Evolutionary conservation across 2,329 filamentous ascomycete genomes (phyloP).

Genomic region (Polychaeton citri): DNA sequence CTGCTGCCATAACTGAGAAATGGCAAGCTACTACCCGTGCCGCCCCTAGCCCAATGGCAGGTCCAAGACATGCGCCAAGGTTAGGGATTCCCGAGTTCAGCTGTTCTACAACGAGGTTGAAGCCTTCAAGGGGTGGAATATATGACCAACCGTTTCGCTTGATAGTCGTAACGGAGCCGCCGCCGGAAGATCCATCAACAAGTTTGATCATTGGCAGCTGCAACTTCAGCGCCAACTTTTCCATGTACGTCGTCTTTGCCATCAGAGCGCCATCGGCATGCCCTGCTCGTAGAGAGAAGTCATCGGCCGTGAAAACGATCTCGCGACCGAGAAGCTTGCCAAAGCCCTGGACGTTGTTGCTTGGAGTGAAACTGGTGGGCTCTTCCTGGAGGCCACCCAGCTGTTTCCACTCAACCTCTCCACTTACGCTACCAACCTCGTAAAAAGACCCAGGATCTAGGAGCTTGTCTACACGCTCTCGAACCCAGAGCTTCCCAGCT

Average conservation of each 20-base stretch:
- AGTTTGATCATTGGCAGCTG: constrained; percentile 50
- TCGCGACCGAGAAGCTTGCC: constrained; percentile 38
- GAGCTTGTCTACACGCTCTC: constrained; percentile 46
- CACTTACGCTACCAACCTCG: constrained; percentile 48
- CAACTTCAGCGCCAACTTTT: constrained; percentile 45
- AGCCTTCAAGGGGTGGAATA: constrained; percentile 43
- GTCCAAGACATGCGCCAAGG: constrained; percentile 48
- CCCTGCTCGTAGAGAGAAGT: constrained; percentile 49
- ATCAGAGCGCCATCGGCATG: constrained; percentile 49
- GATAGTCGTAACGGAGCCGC: constrained; percentile 49
- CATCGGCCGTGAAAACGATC: constrained; percentile 49
- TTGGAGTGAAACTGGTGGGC: constrained; percentile 40
- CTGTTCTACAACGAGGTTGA: constrained; percentile 41
- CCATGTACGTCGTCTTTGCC: constrained; percentile 44
- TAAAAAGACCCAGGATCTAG: constrained; percentile 43
- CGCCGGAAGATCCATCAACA: constrained; percentile 50
- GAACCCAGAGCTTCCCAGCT: constrained; percentile 52
- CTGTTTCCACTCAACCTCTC: constrained; percentile 45
- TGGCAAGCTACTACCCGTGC: constrained; percentile 49
- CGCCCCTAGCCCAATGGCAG: constrained; percentile 50
- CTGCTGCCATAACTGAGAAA: constrained; percentile 52
- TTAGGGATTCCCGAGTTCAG: constrained; percentile 53
- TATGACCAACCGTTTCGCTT: constrained; percentile 43
- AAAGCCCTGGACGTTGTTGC: constrained; percentile 47
- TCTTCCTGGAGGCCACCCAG: constrained; percentile 31